Base-by-base conservation (phyloP, 1,284 basidiomycete species). In the Naganishia albida region DNA sequence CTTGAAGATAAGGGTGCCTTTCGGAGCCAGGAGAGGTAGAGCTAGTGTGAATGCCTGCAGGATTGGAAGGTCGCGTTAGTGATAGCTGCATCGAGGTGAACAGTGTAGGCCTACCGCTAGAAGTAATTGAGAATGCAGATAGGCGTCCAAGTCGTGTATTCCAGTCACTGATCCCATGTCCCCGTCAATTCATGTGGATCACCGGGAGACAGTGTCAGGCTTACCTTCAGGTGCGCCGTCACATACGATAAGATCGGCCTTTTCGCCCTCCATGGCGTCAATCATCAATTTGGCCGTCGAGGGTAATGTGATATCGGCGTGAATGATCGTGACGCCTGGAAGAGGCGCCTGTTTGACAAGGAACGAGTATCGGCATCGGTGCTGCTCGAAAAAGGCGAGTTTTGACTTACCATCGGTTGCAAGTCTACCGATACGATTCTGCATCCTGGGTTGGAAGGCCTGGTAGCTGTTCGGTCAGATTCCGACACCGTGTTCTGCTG, bases 191-290 rank as follows among this genome's bases (percentile, higher is more conserved):
- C 53, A 7, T 56, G 40, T 15, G 18, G 10, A 52, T 15, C 3
- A 1, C 18, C 48, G 25, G 30, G 38, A 20, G 23, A 53, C 20
- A 23, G 15, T 28, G 39, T 34, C 6, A 16, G 13, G 13, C 77
- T 64, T 23, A 80, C 81, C 81, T 71, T 85, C 84, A 2, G 84
- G 83, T 18, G 84, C 84, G 10, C 84, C 84, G 67, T 85, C 84
- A 68, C 84, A 85, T 1, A 85, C 81, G 30, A 85, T 82, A 42
- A 85, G 73, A 64, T 85, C 81, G 0, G 83, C 83, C 59, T 80
- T 77, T 7, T 79, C 72, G 3, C 81, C 82, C 18, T 75, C 76
- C 57, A 85, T 80, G 18, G 82, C 81, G 20, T 75, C 71, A 18
- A 83, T 77, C 49, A 84, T 83, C 7, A 79, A 77, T 1, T 80